These are phyloP conservation scores for Terana coerulea DNA, from an alignment of 768 basidiomycete species.

Conservation along the genomic window DNA sequence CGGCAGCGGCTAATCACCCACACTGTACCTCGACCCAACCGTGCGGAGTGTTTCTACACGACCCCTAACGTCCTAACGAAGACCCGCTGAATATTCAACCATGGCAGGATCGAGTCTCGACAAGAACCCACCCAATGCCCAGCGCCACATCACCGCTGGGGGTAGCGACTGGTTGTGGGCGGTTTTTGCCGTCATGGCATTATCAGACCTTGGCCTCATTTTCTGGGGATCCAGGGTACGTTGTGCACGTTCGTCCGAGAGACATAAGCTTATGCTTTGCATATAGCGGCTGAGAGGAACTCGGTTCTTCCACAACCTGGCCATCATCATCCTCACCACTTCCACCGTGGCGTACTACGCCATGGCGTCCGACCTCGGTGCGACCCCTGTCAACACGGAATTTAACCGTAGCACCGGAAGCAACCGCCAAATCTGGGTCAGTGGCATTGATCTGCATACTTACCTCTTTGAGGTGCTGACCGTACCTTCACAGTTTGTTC, in stretches of 20 bases:
- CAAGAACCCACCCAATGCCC: constrained; percentile 32
- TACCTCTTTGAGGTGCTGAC: too few species aligned
- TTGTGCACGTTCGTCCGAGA: neutral
- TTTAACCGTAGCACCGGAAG: constrained; percentile 27
- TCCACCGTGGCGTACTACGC: constrained; percentile 45
- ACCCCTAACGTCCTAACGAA: too few species aligned
- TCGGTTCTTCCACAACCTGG: constrained; percentile 49
- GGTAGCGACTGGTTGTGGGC: constrained; percentile 55
- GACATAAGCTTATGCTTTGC: neutral
- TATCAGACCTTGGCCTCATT: constrained; percentile 35
- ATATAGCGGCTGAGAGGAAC: constrained; percentile 34
- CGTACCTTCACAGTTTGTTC: constrained; percentile 34
- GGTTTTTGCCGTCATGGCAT: constrained; percentile 46
- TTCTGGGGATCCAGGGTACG: constrained; percentile 34
- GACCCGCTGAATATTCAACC: neutral
- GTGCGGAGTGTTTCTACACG: too few species aligned
- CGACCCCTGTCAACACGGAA: constrained; percentile 39
- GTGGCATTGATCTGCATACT: neutral
- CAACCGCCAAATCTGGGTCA: constrained; percentile 40
- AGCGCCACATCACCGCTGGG: constrained; percentile 35
- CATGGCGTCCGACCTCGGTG: constrained; percentile 55
- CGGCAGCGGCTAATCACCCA: too few species aligned
- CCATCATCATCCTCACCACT: constrained; percentile 41
- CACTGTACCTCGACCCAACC: too few species aligned
- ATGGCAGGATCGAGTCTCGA: constrained; percentile 22